Percentiles rank a stretch among this genome's conserved stretches.
phyloP scores from a whole-genome alignment of 257 asterid species.

The Verbena officinalis region DNA sequence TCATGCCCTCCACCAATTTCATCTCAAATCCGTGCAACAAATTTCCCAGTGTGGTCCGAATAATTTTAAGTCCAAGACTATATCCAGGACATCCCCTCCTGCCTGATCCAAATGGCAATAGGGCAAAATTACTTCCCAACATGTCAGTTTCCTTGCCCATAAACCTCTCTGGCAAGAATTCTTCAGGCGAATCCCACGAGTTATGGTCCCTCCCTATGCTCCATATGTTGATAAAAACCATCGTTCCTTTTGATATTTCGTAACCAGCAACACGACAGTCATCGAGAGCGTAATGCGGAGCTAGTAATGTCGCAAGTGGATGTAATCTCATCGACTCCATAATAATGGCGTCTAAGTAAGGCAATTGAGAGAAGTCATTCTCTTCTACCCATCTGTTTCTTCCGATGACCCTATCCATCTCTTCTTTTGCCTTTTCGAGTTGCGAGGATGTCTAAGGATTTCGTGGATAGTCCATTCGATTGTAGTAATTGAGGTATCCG shows the following conservation, averaged over 20 bases:
- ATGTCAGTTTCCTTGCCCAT: conserved; percentile 20
- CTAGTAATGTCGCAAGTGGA: conserved; percentile 33
- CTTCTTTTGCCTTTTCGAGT: conserved; percentile 37
- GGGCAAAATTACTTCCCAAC: conserved; percentile 24
- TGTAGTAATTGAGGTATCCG: conserved; percentile 36
- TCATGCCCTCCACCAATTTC: conserved; percentile 35
- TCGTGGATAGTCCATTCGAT: conserved; percentile 47
- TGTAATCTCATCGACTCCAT: conserved; percentile 41
- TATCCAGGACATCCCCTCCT: conserved; percentile 31
- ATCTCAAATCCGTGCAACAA: conserved; percentile 37
- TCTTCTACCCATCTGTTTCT: conserved; percentile 47
- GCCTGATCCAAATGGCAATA: conserved; percentile 35
- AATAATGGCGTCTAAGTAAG: conserved; percentile 42
- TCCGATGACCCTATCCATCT: conserved; percentile 39
- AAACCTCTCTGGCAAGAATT: conserved; percentile 36
- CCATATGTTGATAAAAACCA: conserved; percentile 29
- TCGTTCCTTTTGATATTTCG: conserved; percentile 33
- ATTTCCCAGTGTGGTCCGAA: neutral
- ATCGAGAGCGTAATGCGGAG: conserved; percentile 30
- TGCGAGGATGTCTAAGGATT: conserved; percentile 29
- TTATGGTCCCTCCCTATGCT: conserved; percentile 34
- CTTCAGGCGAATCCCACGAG: conserved; percentile 16
- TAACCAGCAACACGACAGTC: conserved; percentile 34
- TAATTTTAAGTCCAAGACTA: conserved; percentile 19
- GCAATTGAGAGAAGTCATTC: conserved; percentile 33